Evolutionary conservation across 257 asterid genomes (phyloP).

Genomic region (Dorcoceras hygrometricum): DNA sequence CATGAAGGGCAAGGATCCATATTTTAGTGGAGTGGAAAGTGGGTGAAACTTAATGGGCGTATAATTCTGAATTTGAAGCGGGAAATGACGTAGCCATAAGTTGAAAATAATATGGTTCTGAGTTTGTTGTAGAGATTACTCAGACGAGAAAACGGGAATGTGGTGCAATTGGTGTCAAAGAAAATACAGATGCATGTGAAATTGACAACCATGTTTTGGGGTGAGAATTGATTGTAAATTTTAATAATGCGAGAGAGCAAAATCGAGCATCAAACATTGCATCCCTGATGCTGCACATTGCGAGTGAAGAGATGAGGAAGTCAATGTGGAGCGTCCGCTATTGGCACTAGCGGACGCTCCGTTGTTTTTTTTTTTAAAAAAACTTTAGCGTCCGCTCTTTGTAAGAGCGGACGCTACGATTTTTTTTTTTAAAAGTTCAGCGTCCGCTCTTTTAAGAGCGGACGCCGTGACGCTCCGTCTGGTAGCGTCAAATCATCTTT

Average conservation of each 20-base stretch:
- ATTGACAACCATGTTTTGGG: not conserved
- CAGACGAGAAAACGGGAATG: not conserved
- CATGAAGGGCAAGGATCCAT: constrained; percentile 43
- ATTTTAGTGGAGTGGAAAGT: constrained; percentile 27
- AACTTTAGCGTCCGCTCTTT: no score
- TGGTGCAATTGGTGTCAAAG: not conserved
- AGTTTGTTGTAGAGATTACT: not conserved
- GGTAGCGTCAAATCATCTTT: no score
- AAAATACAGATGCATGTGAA: not conserved
- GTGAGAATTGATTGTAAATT: not conserved
- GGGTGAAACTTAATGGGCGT: constrained; percentile 27
- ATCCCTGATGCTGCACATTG: not conserved
- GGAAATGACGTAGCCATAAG: not conserved
- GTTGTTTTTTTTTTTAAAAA: no score
- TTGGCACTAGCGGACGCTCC: no score
- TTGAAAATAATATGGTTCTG: not conserved
- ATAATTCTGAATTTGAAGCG: not conserved
- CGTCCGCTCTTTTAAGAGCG: no score
- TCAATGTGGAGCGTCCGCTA: no score
- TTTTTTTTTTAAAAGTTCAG: no score
- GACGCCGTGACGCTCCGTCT: no score
- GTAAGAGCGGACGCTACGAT: no score
- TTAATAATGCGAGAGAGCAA: not conserved
- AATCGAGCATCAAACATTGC: not conserved
- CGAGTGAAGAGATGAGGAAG: not conserved